These are phyloP conservation scores for Moesziomyces parantarcticus DNA, from an alignment of 1,284 basidiomycete genomes.

Conservation along the genomic window DNA sequence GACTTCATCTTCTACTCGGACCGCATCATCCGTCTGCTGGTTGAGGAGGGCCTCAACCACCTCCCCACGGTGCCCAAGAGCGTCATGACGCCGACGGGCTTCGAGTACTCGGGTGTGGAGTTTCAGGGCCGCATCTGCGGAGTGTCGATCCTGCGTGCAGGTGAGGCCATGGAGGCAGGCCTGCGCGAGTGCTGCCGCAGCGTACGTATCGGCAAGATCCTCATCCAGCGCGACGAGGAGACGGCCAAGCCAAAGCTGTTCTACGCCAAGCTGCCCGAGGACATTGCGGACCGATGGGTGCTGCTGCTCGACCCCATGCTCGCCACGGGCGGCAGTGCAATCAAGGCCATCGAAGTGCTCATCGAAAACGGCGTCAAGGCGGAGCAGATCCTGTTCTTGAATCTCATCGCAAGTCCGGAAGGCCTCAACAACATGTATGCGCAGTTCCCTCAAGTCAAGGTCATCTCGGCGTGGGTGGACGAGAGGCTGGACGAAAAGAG, in stretches of 20 bases:
- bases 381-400: constrained; percentile 93
- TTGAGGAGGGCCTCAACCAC: constrained; percentile 87
- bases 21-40: constrained; percentile 74
- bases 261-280: constrained; percentile 85
- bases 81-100: constrained; percentile 71
- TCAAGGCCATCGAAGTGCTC: constrained; percentile 95
- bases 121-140: constrained; percentile 65
- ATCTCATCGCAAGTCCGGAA: constrained; percentile 92
- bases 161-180: constrained; percentile 73
- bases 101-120: constrained; percentile 73
- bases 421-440: constrained; percentile 84
- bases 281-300: constrained; percentile 90
- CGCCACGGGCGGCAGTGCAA: constrained; percentile 93
- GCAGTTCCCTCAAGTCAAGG: constrained; percentile 82
- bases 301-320: constrained; percentile 97
- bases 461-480: constrained; percentile 96
- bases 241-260: constrained; percentile 67
- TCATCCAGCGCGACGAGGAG: constrained; percentile 68
- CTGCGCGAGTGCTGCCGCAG: constrained; percentile 85
- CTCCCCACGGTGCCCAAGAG: constrained; percentile 73
- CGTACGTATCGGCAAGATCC: constrained; percentile 68
- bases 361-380: constrained; percentile 81
- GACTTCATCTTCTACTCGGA: constrained; percentile 97
- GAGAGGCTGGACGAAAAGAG: constrained; percentile 84
- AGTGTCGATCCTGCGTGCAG: constrained; percentile 68